phyloP scores from a whole-genome alignment of 2,329 filamentous ascomycete species.

The Emmonsiellopsis sp. region DNA sequence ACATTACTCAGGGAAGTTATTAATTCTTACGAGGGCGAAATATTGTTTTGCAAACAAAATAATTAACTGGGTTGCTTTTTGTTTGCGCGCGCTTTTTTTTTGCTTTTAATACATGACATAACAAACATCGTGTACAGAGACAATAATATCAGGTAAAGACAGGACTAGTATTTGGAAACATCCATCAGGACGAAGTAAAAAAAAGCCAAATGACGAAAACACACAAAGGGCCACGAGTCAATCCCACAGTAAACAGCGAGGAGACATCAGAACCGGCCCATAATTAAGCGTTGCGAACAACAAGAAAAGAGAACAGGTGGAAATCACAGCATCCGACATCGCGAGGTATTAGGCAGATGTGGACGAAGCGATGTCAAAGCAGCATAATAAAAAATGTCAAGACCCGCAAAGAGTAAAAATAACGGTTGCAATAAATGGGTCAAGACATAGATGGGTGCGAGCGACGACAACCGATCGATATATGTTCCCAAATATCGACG shows the following conservation, averaged over 20 bases:
- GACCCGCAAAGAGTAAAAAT: background rate
- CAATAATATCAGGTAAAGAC: background rate
- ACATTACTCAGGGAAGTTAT: too few relatives aligned
- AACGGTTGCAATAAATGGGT: background rate
- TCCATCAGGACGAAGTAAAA: background rate
- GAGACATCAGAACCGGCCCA: slow-evolving; percentile 44
- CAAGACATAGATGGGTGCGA: background rate
- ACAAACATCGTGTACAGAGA: background rate
- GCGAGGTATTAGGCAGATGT: background rate
- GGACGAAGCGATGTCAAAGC: background rate
- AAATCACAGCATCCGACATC: background rate
- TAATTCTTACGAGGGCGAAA: too few relatives aligned
- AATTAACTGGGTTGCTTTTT: background rate
- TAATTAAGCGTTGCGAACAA: slow-evolving; percentile 11
- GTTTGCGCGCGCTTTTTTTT: background rate
- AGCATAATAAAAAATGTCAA: background rate
- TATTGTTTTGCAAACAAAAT: too few relatives aligned
- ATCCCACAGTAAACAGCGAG: slow-evolving; percentile 26
- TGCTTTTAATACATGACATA: background rate
- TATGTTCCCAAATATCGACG: background rate
- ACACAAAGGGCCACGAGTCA: slow-evolving; percentile 39
- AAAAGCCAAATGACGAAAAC: slow-evolving; percentile 3
- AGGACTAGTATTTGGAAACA: background rate
- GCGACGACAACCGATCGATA: slow-evolving; percentile 6
- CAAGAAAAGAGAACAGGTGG: background rate